Conservation (phyloP, 2,329 filamentous ascomycete genomes). For the Cyclaneusma minus region DNA sequence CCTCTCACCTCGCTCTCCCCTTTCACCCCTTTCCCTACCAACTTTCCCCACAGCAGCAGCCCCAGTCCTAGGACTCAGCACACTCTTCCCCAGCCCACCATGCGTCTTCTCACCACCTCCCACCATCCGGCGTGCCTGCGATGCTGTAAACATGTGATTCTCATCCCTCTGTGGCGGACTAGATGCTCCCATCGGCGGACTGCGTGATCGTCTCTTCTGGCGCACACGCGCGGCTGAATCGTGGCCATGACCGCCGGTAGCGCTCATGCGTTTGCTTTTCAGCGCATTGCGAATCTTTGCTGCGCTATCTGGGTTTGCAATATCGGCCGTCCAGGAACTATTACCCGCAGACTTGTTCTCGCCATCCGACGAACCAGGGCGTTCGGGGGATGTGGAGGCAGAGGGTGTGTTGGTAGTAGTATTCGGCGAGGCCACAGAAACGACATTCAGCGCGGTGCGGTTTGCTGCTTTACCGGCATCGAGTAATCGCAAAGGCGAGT, state of each 20-base stretch:
- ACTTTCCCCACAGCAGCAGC: slow-evolving; percentile 40
- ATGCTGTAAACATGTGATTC: slow-evolving; percentile 45
- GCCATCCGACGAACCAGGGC: slow-evolving; percentile 11
- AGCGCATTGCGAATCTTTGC: slow-evolving; percentile 16
- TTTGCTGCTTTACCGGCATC: slow-evolving; percentile 31
- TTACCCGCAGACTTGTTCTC: slow-evolving; percentile 22
- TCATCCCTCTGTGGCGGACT: slow-evolving; percentile 42
- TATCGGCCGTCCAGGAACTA: slow-evolving; percentile 10
- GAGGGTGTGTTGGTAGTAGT: slow-evolving; percentile 15
- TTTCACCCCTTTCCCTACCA: slow-evolving; percentile 2
- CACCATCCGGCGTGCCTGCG: slow-evolving; percentile 51
- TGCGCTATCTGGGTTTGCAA: slow-evolving; percentile 13
- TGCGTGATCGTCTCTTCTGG: slow-evolving; percentile 33
- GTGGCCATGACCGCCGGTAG: slow-evolving; percentile 13
- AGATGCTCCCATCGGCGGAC: slow-evolving; percentile 31
- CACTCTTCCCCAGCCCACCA: slow-evolving; percentile 35
- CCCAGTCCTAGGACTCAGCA: slow-evolving; percentile 46
- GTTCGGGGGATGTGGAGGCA: not conserved
- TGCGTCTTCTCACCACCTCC: slow-evolving; percentile 42
- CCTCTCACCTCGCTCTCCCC: slow-evolving; percentile 12
- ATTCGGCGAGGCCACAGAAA: slow-evolving; percentile 20
- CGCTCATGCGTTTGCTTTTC: slow-evolving; percentile 16
- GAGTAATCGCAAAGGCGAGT: slow-evolving; percentile 37
- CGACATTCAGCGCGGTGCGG: slow-evolving; percentile 23
- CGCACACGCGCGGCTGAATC: slow-evolving; percentile 12